phyloP scores from a whole-genome alignment of 2,329 filamentous ascomycete species.

The Leptographium radiaticola region DNA sequence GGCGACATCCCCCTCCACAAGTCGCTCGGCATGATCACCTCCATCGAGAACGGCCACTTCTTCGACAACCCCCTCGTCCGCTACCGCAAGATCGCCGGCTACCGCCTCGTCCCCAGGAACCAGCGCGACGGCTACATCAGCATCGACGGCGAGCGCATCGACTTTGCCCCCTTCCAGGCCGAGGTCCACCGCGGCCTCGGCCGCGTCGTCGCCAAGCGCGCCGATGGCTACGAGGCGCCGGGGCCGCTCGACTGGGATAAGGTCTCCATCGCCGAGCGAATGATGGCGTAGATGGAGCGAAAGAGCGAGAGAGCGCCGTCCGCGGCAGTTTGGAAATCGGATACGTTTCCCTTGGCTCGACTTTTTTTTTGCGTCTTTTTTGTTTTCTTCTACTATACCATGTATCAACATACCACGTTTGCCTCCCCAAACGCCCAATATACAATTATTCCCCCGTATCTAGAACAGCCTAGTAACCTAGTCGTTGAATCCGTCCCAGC shows the following conservation, averaged over 20 bases:
- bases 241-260: slow-evolving; percentile 40
- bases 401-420: background rate
- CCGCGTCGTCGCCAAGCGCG: slow-evolving; percentile 68
- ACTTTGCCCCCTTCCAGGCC: slow-evolving; percentile 81
- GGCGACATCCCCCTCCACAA: slow-evolving; percentile 58
- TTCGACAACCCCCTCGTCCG: slow-evolving; percentile 68
- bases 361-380: background rate
- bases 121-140: slow-evolving; percentile 72
- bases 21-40: slow-evolving; percentile 55
- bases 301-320: too few relatives aligned
- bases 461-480: background rate
- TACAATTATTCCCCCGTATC: background rate
- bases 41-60: slow-evolving; percentile 59
- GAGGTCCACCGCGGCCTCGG: slow-evolving; percentile 77
- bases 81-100: slow-evolving; percentile 79
- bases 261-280: slow-evolving; percentile 15
- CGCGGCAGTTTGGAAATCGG: too few relatives aligned
- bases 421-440: background rate
- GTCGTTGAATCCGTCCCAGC: slow-evolving; percentile 56
- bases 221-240: slow-evolving; percentile 56
- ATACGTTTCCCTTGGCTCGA: background rate
- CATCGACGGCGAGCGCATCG: slow-evolving; percentile 80
- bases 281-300: slow-evolving; percentile 12
- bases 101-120: slow-evolving; percentile 66
- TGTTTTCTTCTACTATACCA: background rate